Evolutionary conservation across 1,284 basidiomycete genomes (phyloP).

Genomic region (Pisolithus thermaeus): DNA sequence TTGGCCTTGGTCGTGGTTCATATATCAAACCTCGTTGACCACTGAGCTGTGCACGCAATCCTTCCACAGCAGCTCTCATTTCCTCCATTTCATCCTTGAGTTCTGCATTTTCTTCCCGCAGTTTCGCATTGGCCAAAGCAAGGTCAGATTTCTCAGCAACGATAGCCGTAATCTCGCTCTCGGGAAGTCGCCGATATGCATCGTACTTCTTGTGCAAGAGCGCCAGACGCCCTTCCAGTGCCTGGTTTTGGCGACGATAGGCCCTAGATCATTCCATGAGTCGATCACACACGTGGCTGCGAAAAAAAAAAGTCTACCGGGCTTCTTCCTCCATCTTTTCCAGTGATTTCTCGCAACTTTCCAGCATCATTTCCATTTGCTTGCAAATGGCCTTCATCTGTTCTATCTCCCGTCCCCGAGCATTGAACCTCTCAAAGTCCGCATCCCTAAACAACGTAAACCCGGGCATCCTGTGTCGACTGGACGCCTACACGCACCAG

Average conservation of each 20-base stretch:
- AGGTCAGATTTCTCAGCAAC: slow-evolving; percentile 43
- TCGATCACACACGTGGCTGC: not conserved
- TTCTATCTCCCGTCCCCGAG: slow-evolving; percentile 53
- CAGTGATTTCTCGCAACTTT: slow-evolving; percentile 49
- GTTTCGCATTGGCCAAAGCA: slow-evolving; percentile 39
- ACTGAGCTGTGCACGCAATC: slow-evolving; percentile 49
- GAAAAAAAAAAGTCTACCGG: slow-evolving; percentile 37
- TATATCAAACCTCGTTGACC: slow-evolving; percentile 41
- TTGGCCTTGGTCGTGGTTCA: slow-evolving; percentile 22
- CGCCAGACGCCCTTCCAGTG: slow-evolving; percentile 49
- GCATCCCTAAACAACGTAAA: slow-evolving; percentile 47
- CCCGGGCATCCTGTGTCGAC: not conserved
- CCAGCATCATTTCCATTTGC: slow-evolving; percentile 58
- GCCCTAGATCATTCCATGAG: slow-evolving; percentile 32
- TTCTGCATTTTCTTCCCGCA: slow-evolving; percentile 54
- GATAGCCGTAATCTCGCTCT: slow-evolving; percentile 37
- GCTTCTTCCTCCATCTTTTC: slow-evolving; percentile 46
- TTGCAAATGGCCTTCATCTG: slow-evolving; percentile 49
- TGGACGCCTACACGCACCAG: slow-evolving; percentile 44
- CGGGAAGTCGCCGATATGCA: slow-evolving; percentile 29
- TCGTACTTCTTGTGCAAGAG: slow-evolving; percentile 32
- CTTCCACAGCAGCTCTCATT: slow-evolving; percentile 63
- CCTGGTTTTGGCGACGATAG: slow-evolving; percentile 51
- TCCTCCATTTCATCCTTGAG: slow-evolving; percentile 66
- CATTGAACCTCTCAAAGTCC: slow-evolving; percentile 66